A percentile compares a stretch with the other conserved stretches of the same genome.
Conservation (phyloP, 768 basidiomycete genomes). For the Amylocystis lapponica region DNA sequence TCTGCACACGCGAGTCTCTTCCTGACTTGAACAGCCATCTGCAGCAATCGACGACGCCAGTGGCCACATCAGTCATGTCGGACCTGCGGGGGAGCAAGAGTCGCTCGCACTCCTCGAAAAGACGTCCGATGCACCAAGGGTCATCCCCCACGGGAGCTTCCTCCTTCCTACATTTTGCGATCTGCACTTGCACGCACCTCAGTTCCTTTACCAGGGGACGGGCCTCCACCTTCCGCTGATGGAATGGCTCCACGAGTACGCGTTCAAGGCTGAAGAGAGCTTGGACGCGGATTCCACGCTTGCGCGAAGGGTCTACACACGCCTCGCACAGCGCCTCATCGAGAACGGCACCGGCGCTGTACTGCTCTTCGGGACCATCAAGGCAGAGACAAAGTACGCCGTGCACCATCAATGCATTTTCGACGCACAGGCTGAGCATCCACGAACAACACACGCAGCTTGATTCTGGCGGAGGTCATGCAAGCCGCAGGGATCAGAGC, state of each 20-base stretch:
- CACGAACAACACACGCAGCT: slow-evolving; percentile 32
- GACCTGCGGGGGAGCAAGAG: slow-evolving; percentile 27
- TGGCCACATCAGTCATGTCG: slow-evolving; percentile 51
- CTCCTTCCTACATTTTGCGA: slow-evolving; percentile 78
- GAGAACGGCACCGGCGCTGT: slow-evolving; percentile 76
- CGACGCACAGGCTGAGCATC: background rate
- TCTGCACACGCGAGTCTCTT: background rate
- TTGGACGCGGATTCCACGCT: slow-evolving; percentile 58
- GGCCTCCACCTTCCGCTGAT: slow-evolving; percentile 81
- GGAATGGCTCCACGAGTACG: slow-evolving; percentile 80
- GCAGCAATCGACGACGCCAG: slow-evolving; percentile 25
- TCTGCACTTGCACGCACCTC: slow-evolving; percentile 83
- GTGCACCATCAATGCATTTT: no score
- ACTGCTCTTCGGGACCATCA: slow-evolving; percentile 80
- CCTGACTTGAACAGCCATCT: background rate
- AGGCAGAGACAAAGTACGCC: slow-evolving; percentile 72
- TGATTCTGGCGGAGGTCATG: slow-evolving; percentile 76
- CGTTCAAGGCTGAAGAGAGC: slow-evolving; percentile 74
- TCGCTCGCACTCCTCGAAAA: slow-evolving; percentile 31
- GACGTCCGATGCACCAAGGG: slow-evolving; percentile 12
- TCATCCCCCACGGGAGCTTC: slow-evolving; percentile 52
- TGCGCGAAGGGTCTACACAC: slow-evolving; percentile 61
- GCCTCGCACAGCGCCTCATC: slow-evolving; percentile 59
- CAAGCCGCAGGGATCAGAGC: slow-evolving; percentile 66
- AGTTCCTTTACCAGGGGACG: slow-evolving; percentile 83